Base-by-base conservation (phyloP, 352 stramenopile species). In the Discostella stelligera region DNA sequence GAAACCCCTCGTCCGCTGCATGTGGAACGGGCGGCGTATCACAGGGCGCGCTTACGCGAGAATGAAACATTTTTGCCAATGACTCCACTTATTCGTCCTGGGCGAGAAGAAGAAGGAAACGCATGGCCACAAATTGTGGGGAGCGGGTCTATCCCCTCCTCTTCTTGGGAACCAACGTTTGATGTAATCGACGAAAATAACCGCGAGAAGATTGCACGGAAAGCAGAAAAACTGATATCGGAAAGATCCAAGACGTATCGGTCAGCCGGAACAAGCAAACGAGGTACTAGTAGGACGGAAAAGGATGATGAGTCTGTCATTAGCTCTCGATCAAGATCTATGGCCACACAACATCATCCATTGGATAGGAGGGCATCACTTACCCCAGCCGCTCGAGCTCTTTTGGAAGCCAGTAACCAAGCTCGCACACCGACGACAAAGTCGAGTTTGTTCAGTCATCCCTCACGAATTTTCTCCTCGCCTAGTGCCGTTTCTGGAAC, bases 71-170 rank as follows among this genome's bases (percentile, higher is more conserved):
- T 87, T 54, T 74, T 92, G 6, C 39, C 65, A 32, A 92, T 92
- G 86, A 90, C 86, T 50, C 84, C 84, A 18, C 46, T 86, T n/a
- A 88, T 90, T 62, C 58, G 77, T 32, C 83, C 83, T 21, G 77
- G 78, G 27, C 49, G 54, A 16, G 61, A n/a, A 13, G 46, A 39
- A 16, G 52, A 52, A 30, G 55, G 71, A 9, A 32, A 49, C 20
- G 46, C 4, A 20, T 21, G 46, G 52, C 84, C 86, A 6, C 37
- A 86, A 10, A 63, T 89, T 53, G 53, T 89, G 7, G 78, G 70
- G 23, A 55, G 23, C 53, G 70, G 64, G 30, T 23, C 49, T 44
- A 56, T 66, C 49, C 46, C 61, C 8, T 70, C 49, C 4, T 58
- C 52, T 23, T 59, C 71, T 55, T 75, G 66, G 72, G 60, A 75